Conservation (phyloP, 75 land plant species). For the Isoetes taiwanensis region DNA sequence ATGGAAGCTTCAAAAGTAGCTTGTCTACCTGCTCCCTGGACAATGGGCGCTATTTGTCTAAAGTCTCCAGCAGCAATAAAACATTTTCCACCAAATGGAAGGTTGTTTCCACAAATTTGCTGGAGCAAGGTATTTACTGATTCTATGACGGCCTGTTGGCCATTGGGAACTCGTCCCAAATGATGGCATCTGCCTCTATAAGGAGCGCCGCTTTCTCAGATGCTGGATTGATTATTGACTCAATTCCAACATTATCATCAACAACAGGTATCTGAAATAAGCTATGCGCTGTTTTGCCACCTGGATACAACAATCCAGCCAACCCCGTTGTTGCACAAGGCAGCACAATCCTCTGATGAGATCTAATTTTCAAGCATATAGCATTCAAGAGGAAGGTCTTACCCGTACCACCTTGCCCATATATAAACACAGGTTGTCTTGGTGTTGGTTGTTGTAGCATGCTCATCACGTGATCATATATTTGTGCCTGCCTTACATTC, state of each 20-base stretch:
- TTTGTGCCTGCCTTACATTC: too few species aligned
- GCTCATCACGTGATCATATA: too few species aligned
- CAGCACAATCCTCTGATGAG: neutral
- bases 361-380: neutral
- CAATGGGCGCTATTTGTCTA: too few species aligned
- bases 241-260: neutral
- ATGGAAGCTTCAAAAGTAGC: too few species aligned
- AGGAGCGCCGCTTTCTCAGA: neutral
- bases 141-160: too few species aligned
- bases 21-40: too few species aligned
- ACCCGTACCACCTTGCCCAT: neutral
- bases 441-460: too few species aligned
- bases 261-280: neutral
- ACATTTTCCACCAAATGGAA: too few species aligned
- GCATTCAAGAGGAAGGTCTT: neutral
- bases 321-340: neutral
- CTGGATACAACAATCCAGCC: neutral
- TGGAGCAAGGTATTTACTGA: too few species aligned
- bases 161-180: neutral
- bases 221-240: neutral
- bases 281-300: neutral
- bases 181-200: neutral
- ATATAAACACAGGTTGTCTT: too few species aligned
- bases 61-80: too few species aligned
- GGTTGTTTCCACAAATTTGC: too few species aligned